These are phyloP conservation scores for Acacia melanoxylon DNA, from an alignment of 306 rosid species.

Conservation along the genomic window DNA sequence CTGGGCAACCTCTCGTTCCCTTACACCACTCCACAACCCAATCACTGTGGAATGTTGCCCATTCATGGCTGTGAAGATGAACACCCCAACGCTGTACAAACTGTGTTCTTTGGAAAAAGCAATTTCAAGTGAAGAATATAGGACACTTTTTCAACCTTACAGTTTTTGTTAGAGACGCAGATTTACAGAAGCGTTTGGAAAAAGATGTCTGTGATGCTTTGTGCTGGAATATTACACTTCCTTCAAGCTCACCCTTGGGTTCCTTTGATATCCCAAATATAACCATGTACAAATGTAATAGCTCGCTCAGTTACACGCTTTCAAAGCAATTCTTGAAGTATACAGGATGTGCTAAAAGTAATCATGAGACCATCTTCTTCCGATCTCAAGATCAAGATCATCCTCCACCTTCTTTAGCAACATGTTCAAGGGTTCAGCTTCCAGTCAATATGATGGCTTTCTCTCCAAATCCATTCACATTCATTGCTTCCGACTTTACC, in stretches of 20 bases:
- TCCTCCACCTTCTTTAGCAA: too few species aligned
- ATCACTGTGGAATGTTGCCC: conserved; percentile 28
- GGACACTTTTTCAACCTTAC: rapidly evolving
- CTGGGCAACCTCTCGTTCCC: conserved; percentile 14
- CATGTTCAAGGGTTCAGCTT: conserved; percentile 34
- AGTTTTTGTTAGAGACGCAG: not conserved
- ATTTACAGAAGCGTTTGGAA: not conserved
- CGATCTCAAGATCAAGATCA: not conserved
- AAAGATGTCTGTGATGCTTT: not conserved
- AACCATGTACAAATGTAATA: conserved; percentile 30
- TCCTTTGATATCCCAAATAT: not conserved
- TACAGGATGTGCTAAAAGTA: not conserved
- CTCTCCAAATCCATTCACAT: not conserved
- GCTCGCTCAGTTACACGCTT: not conserved
- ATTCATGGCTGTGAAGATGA: conserved; percentile 22
- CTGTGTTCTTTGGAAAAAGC: conserved; percentile 6
- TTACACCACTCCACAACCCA: not conserved
- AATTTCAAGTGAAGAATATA: not conserved
- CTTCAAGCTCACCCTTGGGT: conserved; percentile 6
- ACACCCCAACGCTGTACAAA: not conserved
- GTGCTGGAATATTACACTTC: conserved; percentile 1
- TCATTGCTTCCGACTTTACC: conserved; percentile 7
- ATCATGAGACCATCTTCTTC: conserved; percentile 6
- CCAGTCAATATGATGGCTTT: not conserved
- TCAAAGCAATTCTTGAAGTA: not conserved